These are phyloP conservation scores for Boletales sp. DNA, from an alignment of 768 basidiomycete genomes.

Conservation along the genomic window DNA sequence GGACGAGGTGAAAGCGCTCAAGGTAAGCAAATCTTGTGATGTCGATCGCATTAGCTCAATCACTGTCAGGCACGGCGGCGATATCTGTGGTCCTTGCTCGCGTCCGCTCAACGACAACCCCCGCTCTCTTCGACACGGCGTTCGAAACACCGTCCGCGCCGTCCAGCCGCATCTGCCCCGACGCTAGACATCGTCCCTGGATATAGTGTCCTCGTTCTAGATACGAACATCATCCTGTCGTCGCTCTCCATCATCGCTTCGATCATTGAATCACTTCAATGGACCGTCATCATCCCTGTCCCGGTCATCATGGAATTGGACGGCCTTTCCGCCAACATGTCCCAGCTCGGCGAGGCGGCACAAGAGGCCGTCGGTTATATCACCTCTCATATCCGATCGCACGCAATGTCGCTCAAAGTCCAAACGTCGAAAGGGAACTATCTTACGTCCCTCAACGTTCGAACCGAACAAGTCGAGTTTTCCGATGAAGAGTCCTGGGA, in stretches of 20 bases:
- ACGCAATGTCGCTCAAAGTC: slow-evolving; percentile 79
- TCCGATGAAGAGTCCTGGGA: slow-evolving; percentile 46
- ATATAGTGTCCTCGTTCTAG: slow-evolving; percentile 87
- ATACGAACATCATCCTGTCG: slow-evolving; percentile 92
- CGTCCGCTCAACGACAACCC: slow-evolving; percentile 35
- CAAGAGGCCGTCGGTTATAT: slow-evolving; percentile 71
- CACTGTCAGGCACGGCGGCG: slow-evolving; percentile 61
- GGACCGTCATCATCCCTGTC: slow-evolving; percentile 89
- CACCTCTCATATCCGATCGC: slow-evolving; percentile 68
- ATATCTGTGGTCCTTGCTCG: slow-evolving; percentile 68
- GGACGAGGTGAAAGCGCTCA: slow-evolving; percentile 73
- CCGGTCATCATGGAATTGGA: slow-evolving; percentile 98
- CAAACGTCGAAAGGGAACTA: slow-evolving; percentile 97
- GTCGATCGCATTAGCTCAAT: slow-evolving; percentile 6
- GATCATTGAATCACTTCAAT: slow-evolving; percentile 73
- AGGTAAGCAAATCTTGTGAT: slow-evolving; percentile 45
- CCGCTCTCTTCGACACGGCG: slow-evolving; percentile 26
- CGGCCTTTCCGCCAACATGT: slow-evolving; percentile 66
- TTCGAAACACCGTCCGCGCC: slow-evolving; percentile 25
- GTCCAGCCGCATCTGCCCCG: slow-evolving; percentile 33
- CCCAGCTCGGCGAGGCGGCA: slow-evolving; percentile 73
- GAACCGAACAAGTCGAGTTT: slow-evolving; percentile 83
- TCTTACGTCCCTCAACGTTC: slow-evolving; percentile 73
- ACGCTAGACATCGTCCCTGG: slow-evolving; percentile 67
- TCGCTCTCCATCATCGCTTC: slow-evolving; percentile 70